These are phyloP conservation scores for Suillus subalutaceus DNA, from an alignment of 768 basidiomycete genomes.

Conservation along the genomic window DNA sequence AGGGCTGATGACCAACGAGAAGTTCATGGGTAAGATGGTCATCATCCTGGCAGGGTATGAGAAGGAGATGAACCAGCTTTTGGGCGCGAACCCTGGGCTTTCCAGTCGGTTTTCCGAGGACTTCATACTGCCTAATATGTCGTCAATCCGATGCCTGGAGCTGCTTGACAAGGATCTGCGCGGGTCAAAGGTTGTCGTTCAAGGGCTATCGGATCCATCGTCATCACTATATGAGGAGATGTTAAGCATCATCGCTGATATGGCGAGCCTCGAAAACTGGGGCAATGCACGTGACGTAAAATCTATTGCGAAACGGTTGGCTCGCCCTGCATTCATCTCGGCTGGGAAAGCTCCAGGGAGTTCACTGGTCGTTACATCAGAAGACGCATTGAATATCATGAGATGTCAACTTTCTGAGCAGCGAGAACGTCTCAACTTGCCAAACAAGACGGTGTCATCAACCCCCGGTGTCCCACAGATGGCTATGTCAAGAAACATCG, in stretches of 20 bases:
- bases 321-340: constrained; percentile 40
- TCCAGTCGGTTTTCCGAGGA: constrained; percentile 71
- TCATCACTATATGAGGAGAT: constrained; percentile 39
- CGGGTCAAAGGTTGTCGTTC: constrained; percentile 43
- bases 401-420: constrained; percentile 26
- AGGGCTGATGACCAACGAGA: constrained; percentile 58
- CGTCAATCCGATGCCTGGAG: constrained; percentile 48
- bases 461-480: constrained; percentile 14
- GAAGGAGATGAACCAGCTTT: constrained; percentile 62
- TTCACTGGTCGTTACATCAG: constrained; percentile 22
- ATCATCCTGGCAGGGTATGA: constrained; percentile 76
- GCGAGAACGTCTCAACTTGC: constrained; percentile 27
- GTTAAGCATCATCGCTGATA: constrained; percentile 38
- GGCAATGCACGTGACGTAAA: constrained; percentile 72
- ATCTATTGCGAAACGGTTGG: constrained; percentile 53
- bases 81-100: constrained; percentile 62
- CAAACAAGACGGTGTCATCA: constrained; percentile 16
- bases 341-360: constrained; percentile 20
- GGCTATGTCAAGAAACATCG: constrained; percentile 21
- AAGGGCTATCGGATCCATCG: constrained; percentile 36
- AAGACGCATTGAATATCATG: constrained; percentile 34
- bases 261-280: constrained; percentile 57
- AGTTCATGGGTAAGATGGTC: constrained; percentile 59
- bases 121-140: constrained; percentile 57
- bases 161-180: constrained; percentile 50